Percentiles rank a stretch among this genome's conserved stretches.
phyloP scores from a whole-genome alignment of 192 early-diverging fungal species.

The Coemansia sp. region DNA sequence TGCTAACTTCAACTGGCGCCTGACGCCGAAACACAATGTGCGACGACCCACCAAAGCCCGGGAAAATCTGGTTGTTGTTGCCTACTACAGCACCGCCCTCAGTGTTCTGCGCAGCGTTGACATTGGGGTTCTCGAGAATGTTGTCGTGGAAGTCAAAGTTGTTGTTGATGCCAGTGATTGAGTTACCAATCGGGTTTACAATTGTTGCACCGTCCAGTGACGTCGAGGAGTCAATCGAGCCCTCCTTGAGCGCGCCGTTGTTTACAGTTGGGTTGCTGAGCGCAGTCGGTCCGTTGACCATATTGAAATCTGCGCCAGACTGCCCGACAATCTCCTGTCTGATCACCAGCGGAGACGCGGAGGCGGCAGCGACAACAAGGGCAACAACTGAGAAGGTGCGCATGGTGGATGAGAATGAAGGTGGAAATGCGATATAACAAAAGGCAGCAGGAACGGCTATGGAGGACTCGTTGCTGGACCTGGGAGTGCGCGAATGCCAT shows the following conservation, averaged over 20 bases:
- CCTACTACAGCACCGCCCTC: slow-evolving; percentile 39
- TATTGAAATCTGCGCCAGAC: slow-evolving; percentile 19
- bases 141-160: slow-evolving; percentile 49
- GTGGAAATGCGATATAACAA: not conserved
- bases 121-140: slow-evolving; percentile 36
- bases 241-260: slow-evolving; percentile 31
- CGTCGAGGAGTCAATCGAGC: slow-evolving; percentile 30
- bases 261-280: slow-evolving; percentile 37
- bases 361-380: slow-evolving; percentile 23
- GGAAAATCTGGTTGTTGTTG: slow-evolving; percentile 36
- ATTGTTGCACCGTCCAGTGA: slow-evolving; percentile 41
- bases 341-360: slow-evolving; percentile 30
- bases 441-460: not conserved
- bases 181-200: slow-evolving; percentile 26
- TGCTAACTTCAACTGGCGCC: slow-evolving; percentile 27
- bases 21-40: slow-evolving; percentile 32
- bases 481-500: not conserved
- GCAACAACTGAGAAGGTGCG: slow-evolving; percentile 22
- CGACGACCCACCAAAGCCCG: not conserved
- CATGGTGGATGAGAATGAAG: slow-evolving; percentile 8
- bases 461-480: not conserved
- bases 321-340: slow-evolving; percentile 39
- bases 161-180: slow-evolving; percentile 24
- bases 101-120: slow-evolving; percentile 31
- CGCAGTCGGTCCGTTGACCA: slow-evolving; percentile 43